phyloP scores from a whole-genome alignment of 2,329 filamentous ascomycete genomes.

The Bipolaris gigantea region DNA sequence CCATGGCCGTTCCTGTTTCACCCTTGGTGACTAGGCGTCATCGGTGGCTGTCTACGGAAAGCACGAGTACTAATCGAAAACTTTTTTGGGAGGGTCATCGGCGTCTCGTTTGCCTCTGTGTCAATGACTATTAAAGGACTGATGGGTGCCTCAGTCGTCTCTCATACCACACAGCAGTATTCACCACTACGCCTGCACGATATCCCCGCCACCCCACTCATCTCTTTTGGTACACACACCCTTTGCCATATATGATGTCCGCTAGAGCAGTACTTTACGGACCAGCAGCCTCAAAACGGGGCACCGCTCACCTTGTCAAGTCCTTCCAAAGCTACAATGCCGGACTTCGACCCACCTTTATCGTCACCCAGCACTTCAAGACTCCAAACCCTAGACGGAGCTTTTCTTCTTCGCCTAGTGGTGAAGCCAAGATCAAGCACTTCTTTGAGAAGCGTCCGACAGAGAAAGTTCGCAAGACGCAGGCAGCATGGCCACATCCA shows the following conservation, averaged over 20 bases:
- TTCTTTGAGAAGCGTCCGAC: slow-evolving; percentile 53
- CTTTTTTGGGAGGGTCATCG: slow-evolving; percentile 15
- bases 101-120: slow-evolving; percentile 28
- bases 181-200: slow-evolving; percentile 8
- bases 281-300: slow-evolving; percentile 41
- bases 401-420: slow-evolving; percentile 48
- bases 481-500: slow-evolving; percentile 49
- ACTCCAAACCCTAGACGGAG: slow-evolving; percentile 32
- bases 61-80: slow-evolving; percentile 2
- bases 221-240: slow-evolving; percentile 5
- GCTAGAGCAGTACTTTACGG: slow-evolving; percentile 26
- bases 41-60: neutral
- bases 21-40: slow-evolving; percentile 26
- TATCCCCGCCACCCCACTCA: slow-evolving; percentile 2
- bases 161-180: slow-evolving; percentile 22
- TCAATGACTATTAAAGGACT: slow-evolving; percentile 34
- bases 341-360: slow-evolving; percentile 37
- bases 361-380: slow-evolving; percentile 35
- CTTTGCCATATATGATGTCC: slow-evolving; percentile 32
- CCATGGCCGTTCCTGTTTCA: slow-evolving; percentile 18
- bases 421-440: slow-evolving; percentile 43
- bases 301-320: slow-evolving; percentile 44
- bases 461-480: slow-evolving; percentile 49
- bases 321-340: slow-evolving; percentile 39
- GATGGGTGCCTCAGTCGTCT: slow-evolving; percentile 20